Percentiles rank a stretch among this genome's conserved stretches.
These are phyloP conservation scores for Claviceps pusilla DNA, from an alignment of 2,329 filamentous ascomycete species.

Conservation along the genomic window DNA sequence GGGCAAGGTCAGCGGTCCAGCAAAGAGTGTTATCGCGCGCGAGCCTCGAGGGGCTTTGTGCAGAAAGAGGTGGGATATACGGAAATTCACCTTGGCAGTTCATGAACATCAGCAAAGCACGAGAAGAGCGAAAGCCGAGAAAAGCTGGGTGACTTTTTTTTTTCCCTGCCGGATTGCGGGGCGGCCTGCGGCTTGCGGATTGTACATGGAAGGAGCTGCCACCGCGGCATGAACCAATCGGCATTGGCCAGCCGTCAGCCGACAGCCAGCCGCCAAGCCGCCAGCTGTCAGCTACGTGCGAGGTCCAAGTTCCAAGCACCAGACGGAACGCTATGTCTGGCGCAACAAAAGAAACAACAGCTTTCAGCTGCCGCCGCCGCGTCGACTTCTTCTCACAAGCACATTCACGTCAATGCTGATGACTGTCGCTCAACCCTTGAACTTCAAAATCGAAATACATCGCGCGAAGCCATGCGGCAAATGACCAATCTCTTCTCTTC, in stretches of 20 bases:
- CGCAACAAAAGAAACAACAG: not conserved
- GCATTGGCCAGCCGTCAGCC: not conserved
- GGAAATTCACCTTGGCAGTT: not conserved
- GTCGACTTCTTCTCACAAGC: not conserved
- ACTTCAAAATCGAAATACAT: not conserved
- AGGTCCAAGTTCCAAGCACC: not conserved
- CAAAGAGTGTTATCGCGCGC: no score
- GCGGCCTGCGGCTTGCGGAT: not conserved
- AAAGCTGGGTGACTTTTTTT: not conserved
- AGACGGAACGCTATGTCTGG: not conserved
- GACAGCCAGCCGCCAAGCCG: not conserved
- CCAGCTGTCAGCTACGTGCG: no score
- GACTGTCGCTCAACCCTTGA: not conserved
- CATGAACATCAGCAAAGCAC: no score
- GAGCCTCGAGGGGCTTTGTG: not conserved
- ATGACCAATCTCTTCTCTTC: not conserved
- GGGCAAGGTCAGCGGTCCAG: not conserved
- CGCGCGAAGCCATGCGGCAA: conserved; percentile 3
- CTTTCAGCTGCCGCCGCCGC: not conserved
- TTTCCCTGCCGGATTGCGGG: not conserved
- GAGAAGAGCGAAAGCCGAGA: not conserved
- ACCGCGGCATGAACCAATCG: not conserved
- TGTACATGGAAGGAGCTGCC: not conserved
- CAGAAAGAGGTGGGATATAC: not conserved
- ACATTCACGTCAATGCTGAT: not conserved